Evolutionary conservation across 108 stramenopile species (phyloP).

Genomic region (Skeletonema grethae): DNA sequence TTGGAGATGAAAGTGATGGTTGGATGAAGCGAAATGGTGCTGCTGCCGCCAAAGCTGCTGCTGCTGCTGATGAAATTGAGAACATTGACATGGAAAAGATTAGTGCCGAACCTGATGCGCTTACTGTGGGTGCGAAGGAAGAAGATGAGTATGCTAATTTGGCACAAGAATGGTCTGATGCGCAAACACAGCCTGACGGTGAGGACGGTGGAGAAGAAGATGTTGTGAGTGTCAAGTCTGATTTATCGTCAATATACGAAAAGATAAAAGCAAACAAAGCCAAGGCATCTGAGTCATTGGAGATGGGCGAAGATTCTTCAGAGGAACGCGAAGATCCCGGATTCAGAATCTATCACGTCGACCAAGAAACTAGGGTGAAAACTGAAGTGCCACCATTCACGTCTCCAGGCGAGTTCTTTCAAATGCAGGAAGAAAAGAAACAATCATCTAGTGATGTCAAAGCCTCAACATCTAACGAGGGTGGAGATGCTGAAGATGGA

Average conservation of each 20-base stretch:
- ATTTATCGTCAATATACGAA: slow-evolving; percentile 57
- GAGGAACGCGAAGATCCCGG: slow-evolving; percentile 64
- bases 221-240: slow-evolving; percentile 8
- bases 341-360: slow-evolving; percentile 75
- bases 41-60: neutral
- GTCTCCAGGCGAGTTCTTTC: slow-evolving; percentile 64
- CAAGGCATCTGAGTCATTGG: slow-evolving; percentile 28
- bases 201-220: slow-evolving; percentile 1
- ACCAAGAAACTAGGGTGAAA: slow-evolving; percentile 57
- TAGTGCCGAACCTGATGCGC: slow-evolving; percentile 35
- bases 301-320: slow-evolving; percentile 30
- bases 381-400: slow-evolving; percentile 81
- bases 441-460: neutral
- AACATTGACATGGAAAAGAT: slow-evolving; percentile 18
- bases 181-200: neutral
- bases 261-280: slow-evolving; percentile 66
- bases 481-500: slow-evolving; percentile 14
- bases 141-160: slow-evolving; percentile 3
- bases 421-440: slow-evolving; percentile 24
- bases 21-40: slow-evolving; percentile 17
- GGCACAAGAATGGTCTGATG: slow-evolving; percentile 7
- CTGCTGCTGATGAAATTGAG: slow-evolving; percentile 5
- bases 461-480: neutral
- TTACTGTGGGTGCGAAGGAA: slow-evolving; percentile 40
- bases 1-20: slow-evolving; percentile 28